A percentile compares a stretch with the other conserved stretches of the same genome.
Conservation (phyloP, 768 basidiomycete species). For the Trametes maxima region DNA sequence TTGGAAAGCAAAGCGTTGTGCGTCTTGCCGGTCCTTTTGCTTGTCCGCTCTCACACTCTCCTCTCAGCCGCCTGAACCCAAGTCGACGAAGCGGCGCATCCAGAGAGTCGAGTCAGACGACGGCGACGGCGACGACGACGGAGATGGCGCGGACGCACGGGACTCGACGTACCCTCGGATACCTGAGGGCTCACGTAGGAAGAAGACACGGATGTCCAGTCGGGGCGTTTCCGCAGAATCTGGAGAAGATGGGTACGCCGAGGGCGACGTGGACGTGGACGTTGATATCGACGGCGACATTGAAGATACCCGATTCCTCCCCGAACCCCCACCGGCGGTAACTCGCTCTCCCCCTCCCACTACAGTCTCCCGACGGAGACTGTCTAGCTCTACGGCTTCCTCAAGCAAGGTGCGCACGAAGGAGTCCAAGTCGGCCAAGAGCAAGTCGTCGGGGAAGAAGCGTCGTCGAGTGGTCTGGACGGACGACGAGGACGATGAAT, state of each 20-base stretch:
- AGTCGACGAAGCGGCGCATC: conserved; percentile 24
- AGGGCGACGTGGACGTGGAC: conserved; percentile 29
- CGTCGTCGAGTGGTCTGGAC: conserved; percentile 22
- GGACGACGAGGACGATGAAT: conserved; percentile 31
- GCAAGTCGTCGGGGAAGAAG: conserved; percentile 16
- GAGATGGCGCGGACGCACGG: conserved; percentile 17
- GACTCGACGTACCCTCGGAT: conserved; percentile 19
- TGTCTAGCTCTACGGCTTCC: neutral
- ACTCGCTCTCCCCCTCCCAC: conserved; percentile 11
- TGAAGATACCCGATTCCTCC: conserved; percentile 30
- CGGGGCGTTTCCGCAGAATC: conserved; percentile 19
- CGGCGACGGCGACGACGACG: too few species aligned
- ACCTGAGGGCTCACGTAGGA: conserved; percentile 18
- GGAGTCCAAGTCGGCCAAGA: conserved; percentile 4
- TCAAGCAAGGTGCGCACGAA: conserved; percentile 14
- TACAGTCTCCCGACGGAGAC: neutral
- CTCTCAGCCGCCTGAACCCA: neutral
- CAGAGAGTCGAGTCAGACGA: conserved; percentile 32
- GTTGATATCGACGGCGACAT: conserved; percentile 31
- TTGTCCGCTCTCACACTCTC: neutral
- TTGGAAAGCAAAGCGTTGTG: conserved; percentile 16
- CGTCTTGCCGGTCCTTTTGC: neutral
- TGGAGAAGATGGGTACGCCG: conserved; percentile 36
- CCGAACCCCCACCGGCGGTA: conserved; percentile 5
- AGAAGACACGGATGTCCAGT: conserved; percentile 27